A percentile compares a stretch with the other conserved stretches of the same genome.
Conservation (phyloP, 768 basidiomycete species). For the Stropharia rugosoannulata region DNA sequence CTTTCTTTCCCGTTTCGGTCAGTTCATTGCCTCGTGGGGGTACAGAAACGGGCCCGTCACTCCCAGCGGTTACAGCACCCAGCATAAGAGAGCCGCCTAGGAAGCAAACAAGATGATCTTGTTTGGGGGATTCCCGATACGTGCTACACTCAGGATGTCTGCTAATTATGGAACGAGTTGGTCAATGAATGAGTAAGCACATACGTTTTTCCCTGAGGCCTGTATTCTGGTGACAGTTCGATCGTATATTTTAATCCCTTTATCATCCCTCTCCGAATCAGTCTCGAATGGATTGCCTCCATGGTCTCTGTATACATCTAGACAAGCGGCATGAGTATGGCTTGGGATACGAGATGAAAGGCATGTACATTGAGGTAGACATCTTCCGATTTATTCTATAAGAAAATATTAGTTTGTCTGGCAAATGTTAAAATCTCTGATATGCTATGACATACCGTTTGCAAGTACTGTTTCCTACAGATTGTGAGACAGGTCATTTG, state of each 20-base stretch:
- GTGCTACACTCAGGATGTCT: slow-evolving; percentile 35
- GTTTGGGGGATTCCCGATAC: slow-evolving; percentile 78
- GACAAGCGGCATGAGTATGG: background rate
- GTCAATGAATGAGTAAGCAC: background rate
- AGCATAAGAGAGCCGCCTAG: slow-evolving; percentile 89
- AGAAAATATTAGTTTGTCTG: background rate
- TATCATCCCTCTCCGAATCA: slow-evolving; percentile 62
- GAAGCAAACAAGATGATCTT: slow-evolving; percentile 97
- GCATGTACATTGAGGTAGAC: slow-evolving; percentile 69
- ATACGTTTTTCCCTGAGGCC: slow-evolving; percentile 34
- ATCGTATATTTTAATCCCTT: slow-evolving; percentile 70
- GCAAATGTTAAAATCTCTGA: background rate
- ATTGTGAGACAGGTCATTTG: background rate
- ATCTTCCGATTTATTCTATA: slow-evolving; percentile 68
- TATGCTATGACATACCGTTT: slow-evolving; percentile 52
- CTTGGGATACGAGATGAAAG: background rate
- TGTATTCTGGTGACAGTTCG: slow-evolving; percentile 69
- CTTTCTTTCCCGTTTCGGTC: slow-evolving; percentile 57
- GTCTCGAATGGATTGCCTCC: slow-evolving; percentile 71
- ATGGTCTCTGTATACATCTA: slow-evolving; percentile 91
- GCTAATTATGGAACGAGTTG: background rate
- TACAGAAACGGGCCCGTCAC: slow-evolving; percentile 49
- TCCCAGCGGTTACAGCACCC: slow-evolving; percentile 70
- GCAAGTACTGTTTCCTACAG: slow-evolving; percentile 74
- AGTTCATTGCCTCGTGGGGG: slow-evolving; percentile 65